phyloP scores from a whole-genome alignment of 257 asterid genomes.

The Ilex asprella region DNA sequence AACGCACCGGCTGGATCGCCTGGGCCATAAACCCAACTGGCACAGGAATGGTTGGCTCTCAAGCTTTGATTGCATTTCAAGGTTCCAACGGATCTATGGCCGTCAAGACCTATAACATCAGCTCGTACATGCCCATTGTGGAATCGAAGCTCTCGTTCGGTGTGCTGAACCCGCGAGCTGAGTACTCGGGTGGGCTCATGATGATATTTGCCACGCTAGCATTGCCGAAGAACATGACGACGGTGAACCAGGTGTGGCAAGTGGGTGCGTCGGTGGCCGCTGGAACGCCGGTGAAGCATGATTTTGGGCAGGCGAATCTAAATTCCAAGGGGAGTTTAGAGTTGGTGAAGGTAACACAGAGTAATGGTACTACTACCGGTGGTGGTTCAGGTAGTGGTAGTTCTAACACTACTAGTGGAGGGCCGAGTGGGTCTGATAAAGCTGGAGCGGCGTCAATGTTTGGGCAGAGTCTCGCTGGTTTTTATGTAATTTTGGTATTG shows the following conservation, averaged over 20 bases:
- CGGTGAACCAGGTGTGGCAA: slow-evolving; percentile 57
- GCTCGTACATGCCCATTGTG: slow-evolving; percentile 26
- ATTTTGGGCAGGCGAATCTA: not conserved
- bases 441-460: too few relatives aligned
- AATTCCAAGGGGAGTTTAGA: slow-evolving; percentile 2
- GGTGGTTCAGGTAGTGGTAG: not conserved
- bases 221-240: slow-evolving; percentile 36
- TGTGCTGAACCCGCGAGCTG: slow-evolving; percentile 39
- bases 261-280: not conserved
- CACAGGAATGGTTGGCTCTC: slow-evolving; percentile 60
- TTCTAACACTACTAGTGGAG: too few relatives aligned
- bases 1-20: slow-evolving; percentile 59
- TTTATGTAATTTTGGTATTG: too few relatives aligned
- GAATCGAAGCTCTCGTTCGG: slow-evolving; percentile 46
- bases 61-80: slow-evolving; percentile 45
- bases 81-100: slow-evolving; percentile 34
- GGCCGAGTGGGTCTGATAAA: too few relatives aligned
- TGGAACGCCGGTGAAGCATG: slow-evolving; percentile 5
- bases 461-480: too few relatives aligned
- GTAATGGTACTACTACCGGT: too few relatives aligned
- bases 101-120: slow-evolving; percentile 49
- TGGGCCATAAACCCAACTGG: slow-evolving; percentile 67
- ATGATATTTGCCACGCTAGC: slow-evolving; percentile 52
- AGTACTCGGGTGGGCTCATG: slow-evolving; percentile 28
- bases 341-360: slow-evolving; percentile 3